Conservation (phyloP, 306 rosid species). For the Rubus parviflorus region DNA sequence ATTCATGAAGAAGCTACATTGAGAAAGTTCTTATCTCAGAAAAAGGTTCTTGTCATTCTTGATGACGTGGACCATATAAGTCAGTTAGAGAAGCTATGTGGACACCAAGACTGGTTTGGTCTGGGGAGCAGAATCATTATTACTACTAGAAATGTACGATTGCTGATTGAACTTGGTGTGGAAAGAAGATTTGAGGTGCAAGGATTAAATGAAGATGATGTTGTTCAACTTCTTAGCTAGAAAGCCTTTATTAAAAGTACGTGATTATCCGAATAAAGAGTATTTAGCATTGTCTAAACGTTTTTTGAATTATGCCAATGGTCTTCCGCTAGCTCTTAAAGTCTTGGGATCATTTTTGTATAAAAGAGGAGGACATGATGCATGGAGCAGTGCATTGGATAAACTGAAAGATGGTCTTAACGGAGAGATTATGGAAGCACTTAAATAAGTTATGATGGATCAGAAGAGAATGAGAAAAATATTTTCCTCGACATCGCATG, state of each 20-base stretch:
- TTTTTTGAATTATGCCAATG: background rate
- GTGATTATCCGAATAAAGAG: background rate
- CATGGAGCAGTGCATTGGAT: conserved; percentile 1
- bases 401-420: background rate
- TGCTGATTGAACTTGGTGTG: background rate
- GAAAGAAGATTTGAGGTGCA: background rate
- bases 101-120: background rate
- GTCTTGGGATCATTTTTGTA: conserved; percentile 12
- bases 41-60: conserved; percentile 11
- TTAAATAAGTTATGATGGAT: conserved; percentile 21
- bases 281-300: background rate
- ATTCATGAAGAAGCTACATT: conserved; percentile 3
- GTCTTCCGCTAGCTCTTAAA: conserved; percentile 26
- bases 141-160: background rate
- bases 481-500: conserved; percentile 33
- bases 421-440: background rate
- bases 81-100: background rate
- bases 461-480: conserved; percentile 16
- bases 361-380: background rate
- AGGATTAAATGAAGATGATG: background rate
- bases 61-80: conserved; percentile 1
- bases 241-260: conserved; percentile 18
- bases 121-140: conserved; percentile 7
- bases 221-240: conserved; percentile 16
- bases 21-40: background rate